Conservation (phyloP, 1,139 yeast genomes). For the Yamadazyma aaseri region DNA sequence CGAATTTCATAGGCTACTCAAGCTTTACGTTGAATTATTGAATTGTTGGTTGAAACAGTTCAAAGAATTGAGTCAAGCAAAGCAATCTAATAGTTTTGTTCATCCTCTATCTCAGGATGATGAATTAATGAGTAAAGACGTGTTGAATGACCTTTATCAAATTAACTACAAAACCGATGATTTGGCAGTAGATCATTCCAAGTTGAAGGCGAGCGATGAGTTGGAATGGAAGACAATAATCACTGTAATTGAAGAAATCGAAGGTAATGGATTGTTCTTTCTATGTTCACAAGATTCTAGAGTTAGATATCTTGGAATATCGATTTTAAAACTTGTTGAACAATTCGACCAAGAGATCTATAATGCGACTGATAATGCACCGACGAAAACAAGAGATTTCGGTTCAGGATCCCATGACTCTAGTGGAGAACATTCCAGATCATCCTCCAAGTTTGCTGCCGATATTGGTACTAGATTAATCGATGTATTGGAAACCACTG, state of each 20-base stretch:
- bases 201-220: conserved; percentile 54
- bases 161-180: conserved; percentile 41
- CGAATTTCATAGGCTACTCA: conserved; percentile 60
- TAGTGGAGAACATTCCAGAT: conserved; percentile 47
- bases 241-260: conserved; percentile 88
- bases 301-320: conserved; percentile 71
- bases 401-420: conserved; percentile 7
- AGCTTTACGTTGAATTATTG: conserved; percentile 73
- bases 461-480: conserved; percentile 77
- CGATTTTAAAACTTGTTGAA: conserved; percentile 71
- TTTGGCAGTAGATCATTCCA: conserved; percentile 22
- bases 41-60: conserved; percentile 79
- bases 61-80: conserved; percentile 25
- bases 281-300: conserved; percentile 83
- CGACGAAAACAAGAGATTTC: conserved; percentile 7
- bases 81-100: conserved; percentile 17
- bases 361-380: conserved; percentile 37
- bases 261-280: conserved; percentile 92
- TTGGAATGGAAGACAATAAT: conserved; percentile 76
- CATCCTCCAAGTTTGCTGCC: conserved; percentile 73
- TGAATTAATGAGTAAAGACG: conserved; percentile 40
- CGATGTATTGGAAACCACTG: conserved; percentile 70
- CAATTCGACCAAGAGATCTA: conserved; percentile 82
- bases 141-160: conserved; percentile 44
- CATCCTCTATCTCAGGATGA: conserved; percentile 37